Evolutionary conservation across 2,329 filamentous ascomycete species (phyloP), one percentile per base, ranked within the genome.

Genomic region (Pyrenophora seminiperda): DNA sequence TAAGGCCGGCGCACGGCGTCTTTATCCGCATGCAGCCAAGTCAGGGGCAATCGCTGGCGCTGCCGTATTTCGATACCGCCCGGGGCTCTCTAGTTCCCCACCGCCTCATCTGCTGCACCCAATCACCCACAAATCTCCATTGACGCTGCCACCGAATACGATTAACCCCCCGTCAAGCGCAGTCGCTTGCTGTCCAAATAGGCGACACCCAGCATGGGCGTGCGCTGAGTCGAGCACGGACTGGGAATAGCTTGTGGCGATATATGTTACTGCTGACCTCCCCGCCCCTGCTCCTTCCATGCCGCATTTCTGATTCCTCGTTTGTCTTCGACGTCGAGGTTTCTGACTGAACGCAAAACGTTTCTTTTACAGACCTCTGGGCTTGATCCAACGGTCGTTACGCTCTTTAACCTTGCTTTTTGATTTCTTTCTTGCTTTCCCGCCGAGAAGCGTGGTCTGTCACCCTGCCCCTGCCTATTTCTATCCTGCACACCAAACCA

Each of bases 191-290:
- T 55, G 53, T 60, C 59, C 52, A 45, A 58, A 57, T 47, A 47
- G 51, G 58, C 53, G 14, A 43, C 46, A 27, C 50, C 40, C 50
- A 50, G 58, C 47, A 50, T 44, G 43, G 45, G 34, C 52, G 53
- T 39, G 56, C 40, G 47, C 62, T 49, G 20, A 47, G 41, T 59
- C 43, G 39, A 61, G 62, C 51, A 57, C 59, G 57, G 57, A 57
- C 60, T 56, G 43, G 44, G 57, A 61, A 59, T 62, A 60, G 41
- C 37, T 39, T 42, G 45, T 47, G 58, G 54, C 48, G 50, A 50
- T 66, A 72, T 72, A 72, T 71, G 57, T 68, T 61, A 65, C 56
- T 55, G 58, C 46, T 45, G 34, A 27, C 44, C 45, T 43, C 46
- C 58, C 61, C 63, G 59, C 62, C 65, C 63, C 62, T 65, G 59